Percentiles rank a stretch among this genome's conserved stretches.
phyloP scores from a whole-genome alignment of 129 eudicot species.

The Artemisia annua region DNA sequence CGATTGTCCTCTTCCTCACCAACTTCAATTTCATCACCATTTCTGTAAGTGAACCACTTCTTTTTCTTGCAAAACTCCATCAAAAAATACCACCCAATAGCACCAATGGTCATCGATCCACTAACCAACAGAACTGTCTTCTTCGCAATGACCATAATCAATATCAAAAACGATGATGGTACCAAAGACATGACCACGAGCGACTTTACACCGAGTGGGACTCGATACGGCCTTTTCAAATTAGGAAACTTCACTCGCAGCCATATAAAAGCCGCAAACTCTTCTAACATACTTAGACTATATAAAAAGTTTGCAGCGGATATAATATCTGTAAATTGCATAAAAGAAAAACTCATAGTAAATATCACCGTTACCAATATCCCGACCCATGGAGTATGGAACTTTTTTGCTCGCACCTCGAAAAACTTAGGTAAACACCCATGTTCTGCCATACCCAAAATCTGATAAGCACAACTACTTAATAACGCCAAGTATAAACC shows the following conservation, averaged over 20 bases:
- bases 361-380: not conserved
- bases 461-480: not conserved
- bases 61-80: constrained; percentile 2
- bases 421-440: not conserved
- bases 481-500: not conserved
- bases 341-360: not conserved
- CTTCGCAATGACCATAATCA: not conserved
- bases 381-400: not conserved
- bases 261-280: not conserved
- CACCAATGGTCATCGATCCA: not conserved
- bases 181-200: not conserved
- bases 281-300: not conserved
- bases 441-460: not conserved
- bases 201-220: not conserved
- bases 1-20: not conserved
- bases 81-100: not conserved
- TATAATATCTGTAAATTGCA: not conserved
- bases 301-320: not conserved
- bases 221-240: not conserved
- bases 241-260: not conserved
- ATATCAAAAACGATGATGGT: not conserved
- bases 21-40: not conserved
- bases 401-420: not conserved
- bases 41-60: not conserved
- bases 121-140: not conserved